phyloP scores from a whole-genome alignment of 768 basidiomycete genomes.

The Crepidotus variabilis region DNA sequence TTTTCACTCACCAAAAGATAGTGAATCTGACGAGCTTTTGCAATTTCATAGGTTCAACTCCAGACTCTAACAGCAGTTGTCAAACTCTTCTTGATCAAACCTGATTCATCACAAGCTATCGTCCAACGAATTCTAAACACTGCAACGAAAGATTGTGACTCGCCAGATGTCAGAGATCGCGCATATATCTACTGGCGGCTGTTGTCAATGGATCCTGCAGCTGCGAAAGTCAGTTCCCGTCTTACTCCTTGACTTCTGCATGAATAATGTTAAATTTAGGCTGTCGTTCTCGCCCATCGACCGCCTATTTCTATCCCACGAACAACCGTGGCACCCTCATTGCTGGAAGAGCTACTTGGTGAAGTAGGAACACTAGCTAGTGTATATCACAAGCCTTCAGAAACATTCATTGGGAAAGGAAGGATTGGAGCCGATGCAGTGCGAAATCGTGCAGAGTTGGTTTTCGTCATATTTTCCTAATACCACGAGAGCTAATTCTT shows the following conservation, averaged over 20 bases:
- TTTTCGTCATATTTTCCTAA: constrained; percentile 8
- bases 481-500: too few relatives aligned
- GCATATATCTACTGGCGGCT: constrained; percentile 99
- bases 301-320: constrained; percentile 93
- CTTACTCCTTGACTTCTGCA: not conserved
- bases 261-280: constrained; percentile 24
- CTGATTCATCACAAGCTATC: constrained; percentile 86
- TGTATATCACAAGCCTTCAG: constrained; percentile 95
- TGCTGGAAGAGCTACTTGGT: constrained; percentile 87
- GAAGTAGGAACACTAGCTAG: constrained; percentile 90
- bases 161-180: constrained; percentile 92
- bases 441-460: constrained; percentile 61
- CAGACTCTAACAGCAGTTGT: constrained; percentile 93
- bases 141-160: constrained; percentile 96
- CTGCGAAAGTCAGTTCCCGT: constrained; percentile 71
- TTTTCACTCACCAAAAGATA: not conserved
- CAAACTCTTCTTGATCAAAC: constrained; percentile 94
- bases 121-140: constrained; percentile 92
- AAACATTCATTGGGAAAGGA: constrained; percentile 93
- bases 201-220: constrained; percentile 89
- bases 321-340: constrained; percentile 81
- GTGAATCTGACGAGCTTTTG: not conserved
- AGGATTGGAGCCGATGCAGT: constrained; percentile 82
- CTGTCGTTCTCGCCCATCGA: constrained; percentile 85
- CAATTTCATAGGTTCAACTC: constrained; percentile 54